Evolutionary conservation across 139 green algal genomes (phyloP), one percentile per base, ranked within the genome.

Genomic region (Spirogloea muscicola): DNA sequence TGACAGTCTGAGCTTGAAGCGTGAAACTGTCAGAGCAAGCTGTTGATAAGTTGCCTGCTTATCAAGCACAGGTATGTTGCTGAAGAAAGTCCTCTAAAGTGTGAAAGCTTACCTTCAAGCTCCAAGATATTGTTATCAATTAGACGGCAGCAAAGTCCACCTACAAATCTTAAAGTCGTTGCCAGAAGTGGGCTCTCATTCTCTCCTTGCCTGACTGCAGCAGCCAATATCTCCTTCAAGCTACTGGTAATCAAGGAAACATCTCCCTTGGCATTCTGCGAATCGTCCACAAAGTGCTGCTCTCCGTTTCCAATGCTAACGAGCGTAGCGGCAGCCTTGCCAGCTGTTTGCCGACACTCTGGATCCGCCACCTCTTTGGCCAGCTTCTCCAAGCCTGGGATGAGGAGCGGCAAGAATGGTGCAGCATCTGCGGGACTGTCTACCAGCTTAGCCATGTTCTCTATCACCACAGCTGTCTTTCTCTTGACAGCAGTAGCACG

Each of bases 371-470:
- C 57, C 39, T 83, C 65, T 1, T 81, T 48, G 16, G 25, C 63
- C 49, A 82, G 69, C 43, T 58, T 68, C 33, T 84, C 80, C 46
- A 86, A 31, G 0, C 65, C 69, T 34, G 80, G 78, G 18, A 77
- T 40, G 25, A 77, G 48, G 55, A 81, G 66, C 41, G 78, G 77
- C 33, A 86, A 42, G 58, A 86, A 86, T 21, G 80, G 80, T 37
- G 57, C 77, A 18, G 80, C 60, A 34, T 84, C 63, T 18, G 49
- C 41, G 29, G 77, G 69, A n/a, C 82, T 71, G 31, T 83, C 71
- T 13, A 86, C 81, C 39, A 85, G 73, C 59, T 82, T 76, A 44
- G 63, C 65, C 69, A 86, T 80, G 71, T 86, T 86, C 39, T 76
- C 72, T 27, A 82, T 65, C 36, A 86, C 83, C n/a, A 86, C 81